Evolutionary conservation across 495 filamentous ascomycete species (phyloP).

Genomic region (Neurospora sp.): DNA sequence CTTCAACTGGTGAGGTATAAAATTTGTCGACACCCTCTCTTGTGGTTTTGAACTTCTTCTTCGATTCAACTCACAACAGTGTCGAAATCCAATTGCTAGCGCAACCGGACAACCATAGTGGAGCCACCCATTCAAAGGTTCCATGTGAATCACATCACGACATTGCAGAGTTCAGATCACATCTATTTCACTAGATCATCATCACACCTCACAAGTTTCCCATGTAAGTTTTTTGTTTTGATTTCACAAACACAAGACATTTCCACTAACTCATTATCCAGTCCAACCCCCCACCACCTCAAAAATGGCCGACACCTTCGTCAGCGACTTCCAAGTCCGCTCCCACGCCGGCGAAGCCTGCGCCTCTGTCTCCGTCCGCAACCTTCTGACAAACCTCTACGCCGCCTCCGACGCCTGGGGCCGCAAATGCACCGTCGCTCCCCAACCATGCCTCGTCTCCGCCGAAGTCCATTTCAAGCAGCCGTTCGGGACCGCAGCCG

Average conservation of each 20-base stretch:
- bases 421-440: slow-evolving; percentile 21
- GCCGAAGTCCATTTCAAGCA: slow-evolving; percentile 35
- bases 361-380: slow-evolving; percentile 37
- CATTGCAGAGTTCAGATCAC: not conserved
- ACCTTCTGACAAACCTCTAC: slow-evolving; percentile 35
- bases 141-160: no score
- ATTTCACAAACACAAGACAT: no score
- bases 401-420: slow-evolving; percentile 49
- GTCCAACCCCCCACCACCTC: not conserved
- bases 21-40: no score
- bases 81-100: not conserved
- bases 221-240: not conserved
- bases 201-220: not conserved
- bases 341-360: slow-evolving; percentile 25
- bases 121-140: not conserved
- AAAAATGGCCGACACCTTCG: slow-evolving; percentile 10
- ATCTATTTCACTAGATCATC: not conserved
- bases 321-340: slow-evolving; percentile 23
- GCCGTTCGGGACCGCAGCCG: slow-evolving; percentile 38
- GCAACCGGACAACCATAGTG: not conserved
- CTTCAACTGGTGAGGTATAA: no score
- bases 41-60: not conserved
- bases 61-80: not conserved
- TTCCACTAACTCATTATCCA: accelerated
- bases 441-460: slow-evolving; percentile 46